A percentile compares a stretch with the other conserved stretches of the same genome.
These are phyloP conservation scores for Saturnispora diversa DNA, from an alignment of 805 yeast genomes.

Conservation along the genomic window DNA sequence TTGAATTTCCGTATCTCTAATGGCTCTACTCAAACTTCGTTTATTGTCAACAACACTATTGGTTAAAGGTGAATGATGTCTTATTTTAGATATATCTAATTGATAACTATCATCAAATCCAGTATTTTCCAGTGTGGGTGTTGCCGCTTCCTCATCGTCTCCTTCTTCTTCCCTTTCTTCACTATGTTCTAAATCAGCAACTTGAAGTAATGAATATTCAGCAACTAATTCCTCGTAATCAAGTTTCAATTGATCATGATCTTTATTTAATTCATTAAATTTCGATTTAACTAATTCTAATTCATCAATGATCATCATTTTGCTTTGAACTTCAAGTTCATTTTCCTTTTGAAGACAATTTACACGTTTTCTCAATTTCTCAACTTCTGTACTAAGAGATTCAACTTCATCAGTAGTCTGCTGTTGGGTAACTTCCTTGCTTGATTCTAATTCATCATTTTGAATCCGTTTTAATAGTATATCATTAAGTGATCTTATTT, in stretches of 20 bases:
- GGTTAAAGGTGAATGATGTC: constrained; percentile 8
- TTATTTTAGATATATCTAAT: constrained; percentile 9
- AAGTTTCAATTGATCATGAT: constrained; percentile 23
- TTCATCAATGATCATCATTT: constrained; percentile 45
- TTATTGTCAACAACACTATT: neutral
- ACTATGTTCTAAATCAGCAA: constrained; percentile 5
- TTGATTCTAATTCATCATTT: constrained; percentile 6
- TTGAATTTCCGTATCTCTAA: constrained; percentile 22
- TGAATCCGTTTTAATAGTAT: constrained; percentile 8
- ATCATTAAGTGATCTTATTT: constrained; percentile 21
- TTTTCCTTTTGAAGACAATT: constrained; percentile 40
- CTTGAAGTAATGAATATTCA: constrained; percentile 15
- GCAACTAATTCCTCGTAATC: constrained; percentile 26
- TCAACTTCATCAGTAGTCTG: constrained; percentile 5
- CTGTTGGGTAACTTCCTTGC: constrained; percentile 7
- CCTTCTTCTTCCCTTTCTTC: neutral
- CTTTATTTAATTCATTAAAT: constrained; percentile 22
- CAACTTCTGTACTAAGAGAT: constrained; percentile 18
- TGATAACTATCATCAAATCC: neutral
- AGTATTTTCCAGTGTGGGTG: constrained; percentile 4
- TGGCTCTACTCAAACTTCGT: constrained; percentile 20
- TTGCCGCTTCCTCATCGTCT: too few relatives aligned
- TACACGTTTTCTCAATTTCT: constrained; percentile 22
- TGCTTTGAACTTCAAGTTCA: constrained; percentile 46
- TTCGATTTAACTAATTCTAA: constrained; percentile 41